Percentiles rank a stretch among this genome's conserved stretches.
These are phyloP conservation scores for Combretum micranthum DNA, from an alignment of 345 rosid genomes.

Conservation along the genomic window DNA sequence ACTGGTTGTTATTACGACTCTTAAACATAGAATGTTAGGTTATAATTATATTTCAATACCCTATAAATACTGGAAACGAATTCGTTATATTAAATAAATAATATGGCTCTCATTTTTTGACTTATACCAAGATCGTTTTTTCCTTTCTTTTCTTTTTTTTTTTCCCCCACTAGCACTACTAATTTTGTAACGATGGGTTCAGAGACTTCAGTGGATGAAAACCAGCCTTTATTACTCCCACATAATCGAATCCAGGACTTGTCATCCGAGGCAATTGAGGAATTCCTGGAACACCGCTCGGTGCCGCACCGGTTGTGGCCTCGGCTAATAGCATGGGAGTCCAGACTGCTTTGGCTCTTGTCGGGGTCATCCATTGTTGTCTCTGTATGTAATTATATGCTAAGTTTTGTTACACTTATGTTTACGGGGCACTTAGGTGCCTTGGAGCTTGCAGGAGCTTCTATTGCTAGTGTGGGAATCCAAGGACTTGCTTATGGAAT, in stretches of 20 bases:
- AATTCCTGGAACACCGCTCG: slow-evolving; percentile 31
- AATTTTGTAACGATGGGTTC: slow-evolving; percentile 16
- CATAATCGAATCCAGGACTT: slow-evolving; percentile 33
- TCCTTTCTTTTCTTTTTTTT: no score
- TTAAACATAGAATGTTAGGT: no score
- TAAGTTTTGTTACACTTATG: slow-evolving; percentile 68
- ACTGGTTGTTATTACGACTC: no score
- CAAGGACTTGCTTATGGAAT: slow-evolving; percentile 94
- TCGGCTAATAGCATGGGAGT: slow-evolving; percentile 65
- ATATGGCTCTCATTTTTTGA: no score
- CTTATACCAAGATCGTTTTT: no score
- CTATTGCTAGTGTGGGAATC: slow-evolving; percentile 75
- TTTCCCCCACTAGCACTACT: not conserved
- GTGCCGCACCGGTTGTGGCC: slow-evolving; percentile 60
- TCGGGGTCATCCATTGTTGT: slow-evolving; percentile 71
- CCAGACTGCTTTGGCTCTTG: slow-evolving; percentile 62
- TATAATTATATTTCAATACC: no score
- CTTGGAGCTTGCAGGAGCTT: slow-evolving; percentile 77
- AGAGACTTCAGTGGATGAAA: slow-evolving; percentile 1
- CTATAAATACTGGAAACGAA: no score
- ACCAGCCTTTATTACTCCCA: slow-evolving; percentile 39
- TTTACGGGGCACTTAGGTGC: slow-evolving; percentile 72
- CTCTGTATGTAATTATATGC: slow-evolving; percentile 65
- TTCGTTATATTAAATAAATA: no score
- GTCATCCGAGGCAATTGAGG: slow-evolving; percentile 54